phyloP scores from a whole-genome alignment of 1,139 yeast species.

The Trichomonascaceae sp. region DNA sequence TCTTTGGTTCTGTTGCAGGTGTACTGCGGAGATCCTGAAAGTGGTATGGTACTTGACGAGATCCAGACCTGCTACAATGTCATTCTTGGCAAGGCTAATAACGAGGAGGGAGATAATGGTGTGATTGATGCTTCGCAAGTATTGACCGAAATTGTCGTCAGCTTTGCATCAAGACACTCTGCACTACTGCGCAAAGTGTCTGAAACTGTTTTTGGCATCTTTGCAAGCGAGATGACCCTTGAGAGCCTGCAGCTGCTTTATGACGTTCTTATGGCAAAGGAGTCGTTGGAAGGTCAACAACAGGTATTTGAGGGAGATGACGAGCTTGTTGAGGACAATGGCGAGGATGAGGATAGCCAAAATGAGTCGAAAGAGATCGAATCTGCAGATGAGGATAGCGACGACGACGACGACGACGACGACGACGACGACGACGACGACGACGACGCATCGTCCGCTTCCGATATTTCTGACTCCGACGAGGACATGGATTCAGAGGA shows the following conservation, averaged over 20 bases:
- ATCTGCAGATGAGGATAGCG: slow-evolving; percentile 26
- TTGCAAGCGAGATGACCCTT: slow-evolving; percentile 34
- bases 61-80: slow-evolving; percentile 31
- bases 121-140: slow-evolving; percentile 40
- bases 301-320: slow-evolving; percentile 55
- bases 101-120: slow-evolving; percentile 21
- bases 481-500: slow-evolving; percentile 19
- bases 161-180: slow-evolving; percentile 63
- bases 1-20: slow-evolving; percentile 72
- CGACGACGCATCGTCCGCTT: slow-evolving; percentile 12
- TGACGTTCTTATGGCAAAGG: slow-evolving; percentile 61
- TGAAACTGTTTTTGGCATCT: slow-evolving; percentile 61
- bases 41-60: slow-evolving; percentile 64
- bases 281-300: slow-evolving; percentile 71
- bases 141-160: slow-evolving; percentile 66
- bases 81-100: slow-evolving; percentile 19
- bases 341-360: slow-evolving; percentile 27
- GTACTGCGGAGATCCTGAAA: slow-evolving; percentile 61
- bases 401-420: slow-evolving; percentile 22
- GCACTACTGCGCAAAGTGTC: slow-evolving; percentile 59
- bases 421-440: slow-evolving; percentile 26
- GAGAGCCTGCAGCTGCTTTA: slow-evolving; percentile 45
- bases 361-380: slow-evolving; percentile 22
- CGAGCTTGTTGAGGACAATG: slow-evolving; percentile 26
- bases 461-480: slow-evolving; percentile 16